These are phyloP conservation scores for Aureobasidium sp. DNA, from an alignment of 2,329 filamentous ascomycete genomes.

Conservation along the genomic window DNA sequence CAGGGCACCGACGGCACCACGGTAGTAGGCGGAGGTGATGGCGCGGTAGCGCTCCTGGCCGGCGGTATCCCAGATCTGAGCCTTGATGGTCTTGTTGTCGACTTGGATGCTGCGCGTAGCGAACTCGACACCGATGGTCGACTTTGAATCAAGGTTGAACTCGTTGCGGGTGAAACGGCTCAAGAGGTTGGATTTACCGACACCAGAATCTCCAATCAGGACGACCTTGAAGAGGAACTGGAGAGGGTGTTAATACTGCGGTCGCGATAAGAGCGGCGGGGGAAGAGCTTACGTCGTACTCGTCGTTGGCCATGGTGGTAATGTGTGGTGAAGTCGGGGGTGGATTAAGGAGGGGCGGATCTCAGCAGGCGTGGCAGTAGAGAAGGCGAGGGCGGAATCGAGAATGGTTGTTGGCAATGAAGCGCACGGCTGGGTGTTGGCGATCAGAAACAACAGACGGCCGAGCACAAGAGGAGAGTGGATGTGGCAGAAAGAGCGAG, in stretches of 20 bases:
- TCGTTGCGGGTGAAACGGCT: conserved; percentile 99
- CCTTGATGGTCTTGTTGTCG: conserved; percentile 99
- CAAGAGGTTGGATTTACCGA: conserved; percentile 99
- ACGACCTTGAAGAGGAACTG: conserved; percentile 99
- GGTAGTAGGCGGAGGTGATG: conserved; percentile 98
- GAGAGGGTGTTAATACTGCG: conserved; percentile 29
- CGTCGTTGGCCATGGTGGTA: conserved; percentile 90
- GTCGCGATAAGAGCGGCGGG: conserved; percentile 14
- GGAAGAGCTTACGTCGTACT: conserved; percentile 81
- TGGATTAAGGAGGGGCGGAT: conserved; percentile 11
- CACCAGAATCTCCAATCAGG: conserved; percentile 96
- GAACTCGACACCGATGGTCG: conserved; percentile 98
- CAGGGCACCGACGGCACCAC: conserved; percentile 90
- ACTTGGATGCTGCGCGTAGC: conserved; percentile 98
- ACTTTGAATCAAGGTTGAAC: conserved; percentile 99
- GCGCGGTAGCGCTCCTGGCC: conserved; percentile 98
- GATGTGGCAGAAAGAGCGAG: background rate
- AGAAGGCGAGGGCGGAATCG: background rate
- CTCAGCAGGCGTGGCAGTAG: background rate
- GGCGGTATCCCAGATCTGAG: conserved; percentile 99
- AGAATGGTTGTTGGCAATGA: background rate
- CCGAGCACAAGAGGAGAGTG: background rate
- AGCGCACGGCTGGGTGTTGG: background rate
- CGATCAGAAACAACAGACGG: background rate
- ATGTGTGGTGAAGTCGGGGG: conserved; percentile 4